phyloP scores from a whole-genome alignment of 2,329 filamentous ascomycete genomes.

The Byssochlamys sp. region DNA sequence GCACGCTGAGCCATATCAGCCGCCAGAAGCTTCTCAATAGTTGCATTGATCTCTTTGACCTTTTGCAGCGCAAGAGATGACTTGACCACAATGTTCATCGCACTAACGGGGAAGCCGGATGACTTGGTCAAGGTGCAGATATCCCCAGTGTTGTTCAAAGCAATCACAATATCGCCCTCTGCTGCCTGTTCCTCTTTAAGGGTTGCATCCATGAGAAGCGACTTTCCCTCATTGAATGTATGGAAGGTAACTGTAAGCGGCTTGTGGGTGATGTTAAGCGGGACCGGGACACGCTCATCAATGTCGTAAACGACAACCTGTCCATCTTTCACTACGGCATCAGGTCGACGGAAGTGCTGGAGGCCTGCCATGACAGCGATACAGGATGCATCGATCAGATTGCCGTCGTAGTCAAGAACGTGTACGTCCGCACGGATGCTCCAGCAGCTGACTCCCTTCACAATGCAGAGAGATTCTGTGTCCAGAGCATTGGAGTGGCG shows the following conservation, averaged over 20 bases:
- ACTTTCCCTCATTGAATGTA: constrained; percentile 53
- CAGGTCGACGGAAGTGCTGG: constrained; percentile 82
- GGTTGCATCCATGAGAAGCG: constrained; percentile 38
- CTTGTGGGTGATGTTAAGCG: constrained; percentile 81
- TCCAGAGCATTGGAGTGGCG: constrained; percentile 86
- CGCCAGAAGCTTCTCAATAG: constrained; percentile 63
- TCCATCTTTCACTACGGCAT: constrained; percentile 77
- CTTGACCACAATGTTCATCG: constrained; percentile 66
- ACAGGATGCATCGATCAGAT: constrained; percentile 75
- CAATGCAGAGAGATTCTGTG: constrained; percentile 87
- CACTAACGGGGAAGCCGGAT: constrained; percentile 73
- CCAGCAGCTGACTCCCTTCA: constrained; percentile 86
- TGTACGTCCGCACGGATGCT: constrained; percentile 84
- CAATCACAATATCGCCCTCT: constrained; percentile 64
- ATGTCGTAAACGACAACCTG: constrained; percentile 73
- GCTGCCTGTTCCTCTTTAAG: constrained; percentile 44
- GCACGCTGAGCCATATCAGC: constrained; percentile 58
- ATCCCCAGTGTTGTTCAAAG: constrained; percentile 80
- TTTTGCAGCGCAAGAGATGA: constrained; percentile 65
- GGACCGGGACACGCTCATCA: constrained; percentile 79
- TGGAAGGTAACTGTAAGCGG: constrained; percentile 86
- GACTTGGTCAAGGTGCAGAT: constrained; percentile 86
- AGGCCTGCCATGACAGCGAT: constrained; percentile 79
- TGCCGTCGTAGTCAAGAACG: constrained; percentile 81
- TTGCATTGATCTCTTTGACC: constrained; percentile 66